Base-by-base conservation (phyloP, 768 basidiomycete species). In the Paxillus ammoniavirescens region DNA sequence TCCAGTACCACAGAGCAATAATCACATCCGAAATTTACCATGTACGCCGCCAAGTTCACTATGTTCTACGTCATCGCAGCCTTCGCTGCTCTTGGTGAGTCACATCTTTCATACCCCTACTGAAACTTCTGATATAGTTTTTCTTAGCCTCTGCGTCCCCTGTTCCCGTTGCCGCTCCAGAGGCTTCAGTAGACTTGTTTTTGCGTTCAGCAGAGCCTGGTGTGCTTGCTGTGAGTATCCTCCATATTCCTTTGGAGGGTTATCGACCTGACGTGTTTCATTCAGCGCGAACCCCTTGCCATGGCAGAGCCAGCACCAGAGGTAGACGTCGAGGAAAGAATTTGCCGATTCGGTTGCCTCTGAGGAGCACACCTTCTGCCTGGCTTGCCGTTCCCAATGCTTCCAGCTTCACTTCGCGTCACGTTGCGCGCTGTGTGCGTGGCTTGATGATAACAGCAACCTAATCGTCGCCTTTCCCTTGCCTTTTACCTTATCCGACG, bases 31-130 rank as follows among this genome's bases (percentile, higher is more conserved):
- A 60, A 65, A 64, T 57, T 23, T 47, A 55, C 47, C 8, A 72
- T 70, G 66, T 36, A 69, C 60, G 43, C 58, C 21, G 48, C 31
- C 14, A 72, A 66, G 43, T 60, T 68, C 35, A 55, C 62, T 1
- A 8, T 68, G 4, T 47, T 72, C 64, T 70, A 60, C 56, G 51
- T 72, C 55, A 61, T 72, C 12, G 66, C 62, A 21, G 55, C 55
- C 43, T 45, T 70, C 55, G 64, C 54, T 37, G 50, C 64, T 18
- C 45, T 65, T 17, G 59, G 70, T 70, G 30, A 47, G 70, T 63
- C 12, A 5, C 14, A 15, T 43, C 8, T 7, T 26, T 1, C 13
- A 13, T 38, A 1, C 4, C 47, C 9, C 5, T 9, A 41, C 6
- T 42, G 12, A 18, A 36, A 6, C 1, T 36, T 46, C 56, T 57